Conservation (phyloP, 176 grass and related monocot genomes). For the Elaeis guineensis region DNA sequence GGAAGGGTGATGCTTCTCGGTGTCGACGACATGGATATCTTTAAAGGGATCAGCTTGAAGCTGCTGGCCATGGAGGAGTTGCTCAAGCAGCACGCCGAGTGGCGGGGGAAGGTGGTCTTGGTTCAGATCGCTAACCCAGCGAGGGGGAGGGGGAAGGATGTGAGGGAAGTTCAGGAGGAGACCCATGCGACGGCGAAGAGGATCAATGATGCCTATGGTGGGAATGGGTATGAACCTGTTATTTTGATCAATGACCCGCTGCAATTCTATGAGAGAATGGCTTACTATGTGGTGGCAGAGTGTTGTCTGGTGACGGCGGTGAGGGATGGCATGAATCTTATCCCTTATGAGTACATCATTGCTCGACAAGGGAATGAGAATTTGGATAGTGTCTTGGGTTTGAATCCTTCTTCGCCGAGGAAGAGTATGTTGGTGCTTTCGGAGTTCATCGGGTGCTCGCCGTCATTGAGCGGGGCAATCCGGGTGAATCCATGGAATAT, state of each 20-base stretch:
- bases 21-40: slow-evolving; percentile 98
- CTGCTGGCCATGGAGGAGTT: slow-evolving; percentile 91
- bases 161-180: slow-evolving; percentile 63
- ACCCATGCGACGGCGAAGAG: slow-evolving; percentile 58
- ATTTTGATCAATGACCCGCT: slow-evolving; percentile 48
- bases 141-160: slow-evolving; percentile 63
- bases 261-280: slow-evolving; percentile 74
- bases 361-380: slow-evolving; percentile 45
- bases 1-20: slow-evolving; percentile 74
- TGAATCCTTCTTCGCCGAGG: slow-evolving; percentile 11
- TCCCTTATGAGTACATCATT: slow-evolving; percentile 95
- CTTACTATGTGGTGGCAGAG: slow-evolving; percentile 62
- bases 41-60: slow-evolving; percentile 95
- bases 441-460: slow-evolving; percentile 96
- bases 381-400: no score
- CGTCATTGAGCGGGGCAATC: slow-evolving; percentile 87
- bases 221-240: slow-evolving; percentile 58
- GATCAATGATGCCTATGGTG: slow-evolving; percentile 72
- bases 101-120: slow-evolving; percentile 67
- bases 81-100: slow-evolving; percentile 74
- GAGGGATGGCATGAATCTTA: slow-evolving; percentile 96
- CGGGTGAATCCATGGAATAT: slow-evolving; percentile 92
- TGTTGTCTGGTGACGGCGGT: slow-evolving; percentile 55
- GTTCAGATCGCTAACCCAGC: slow-evolving; percentile 88
- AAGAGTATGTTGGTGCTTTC: slow-evolving; percentile 95